These are phyloP conservation scores for Xylaria arbuscula DNA, from an alignment of 2,329 filamentous ascomycete species.

Conservation along the genomic window DNA sequence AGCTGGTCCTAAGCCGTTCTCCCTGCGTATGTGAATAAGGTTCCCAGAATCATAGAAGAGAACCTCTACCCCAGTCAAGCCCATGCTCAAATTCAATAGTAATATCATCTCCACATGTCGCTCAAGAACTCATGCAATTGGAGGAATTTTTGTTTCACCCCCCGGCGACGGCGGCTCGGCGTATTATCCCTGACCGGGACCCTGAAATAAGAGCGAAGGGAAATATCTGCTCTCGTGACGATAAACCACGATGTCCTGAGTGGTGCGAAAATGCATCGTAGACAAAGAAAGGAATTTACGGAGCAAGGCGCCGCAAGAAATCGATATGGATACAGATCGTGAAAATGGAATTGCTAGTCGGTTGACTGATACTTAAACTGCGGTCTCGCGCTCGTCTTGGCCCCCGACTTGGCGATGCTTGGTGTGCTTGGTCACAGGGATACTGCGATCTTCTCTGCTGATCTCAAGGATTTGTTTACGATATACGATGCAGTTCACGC, in stretches of 20 bases:
- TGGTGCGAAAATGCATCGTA: constrained; percentile 9
- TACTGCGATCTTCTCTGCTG: constrained; percentile 1
- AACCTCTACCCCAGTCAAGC: background rate
- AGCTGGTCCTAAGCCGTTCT: background rate
- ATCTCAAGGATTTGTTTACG: background rate
- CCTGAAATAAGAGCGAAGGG: background rate
- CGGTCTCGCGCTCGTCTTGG: background rate
- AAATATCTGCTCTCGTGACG: background rate
- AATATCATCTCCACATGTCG: background rate
- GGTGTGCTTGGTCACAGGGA: background rate
- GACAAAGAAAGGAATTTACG: constrained; percentile 1
- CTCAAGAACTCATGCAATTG: constrained; percentile 2
- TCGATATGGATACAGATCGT: background rate
- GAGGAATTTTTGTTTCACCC: constrained; percentile 7
- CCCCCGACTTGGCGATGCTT: constrained; percentile 9
- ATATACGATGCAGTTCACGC: constrained; percentile 5
- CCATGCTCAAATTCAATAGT: background rate
- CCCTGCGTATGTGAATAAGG: background rate
- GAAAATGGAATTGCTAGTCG: background rate
- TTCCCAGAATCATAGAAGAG: background rate
- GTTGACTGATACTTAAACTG: background rate
- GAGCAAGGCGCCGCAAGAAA: background rate
- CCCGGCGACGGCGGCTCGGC: background rate
- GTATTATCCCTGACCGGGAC: background rate
- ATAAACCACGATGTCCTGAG: background rate